Percentiles rank a stretch among this genome's conserved stretches.
phyloP scores from a whole-genome alignment of 768 basidiomycete genomes.

The Suillus weaverae region DNA sequence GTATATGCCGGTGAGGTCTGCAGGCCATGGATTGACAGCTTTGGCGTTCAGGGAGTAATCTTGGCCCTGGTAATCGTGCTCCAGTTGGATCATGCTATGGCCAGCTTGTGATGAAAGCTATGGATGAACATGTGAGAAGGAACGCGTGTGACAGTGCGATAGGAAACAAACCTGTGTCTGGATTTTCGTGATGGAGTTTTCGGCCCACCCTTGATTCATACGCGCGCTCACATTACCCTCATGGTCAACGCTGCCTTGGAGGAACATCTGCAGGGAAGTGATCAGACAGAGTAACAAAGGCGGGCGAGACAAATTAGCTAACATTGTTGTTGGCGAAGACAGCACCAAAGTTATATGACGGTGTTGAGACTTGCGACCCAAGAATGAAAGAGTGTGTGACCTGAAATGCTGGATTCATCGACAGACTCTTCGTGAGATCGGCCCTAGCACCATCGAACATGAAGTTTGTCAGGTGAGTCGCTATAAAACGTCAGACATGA shows the following conservation, averaged over 20 bases:
- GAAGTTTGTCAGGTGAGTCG: slow-evolving; percentile 89
- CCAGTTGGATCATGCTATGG: slow-evolving; percentile 90
- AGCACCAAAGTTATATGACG: slow-evolving; percentile 94
- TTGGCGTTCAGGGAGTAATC: slow-evolving; percentile 88
- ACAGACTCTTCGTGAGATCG: slow-evolving; percentile 91
- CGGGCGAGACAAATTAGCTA: slow-evolving; percentile 13
- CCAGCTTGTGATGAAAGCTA: slow-evolving; percentile 76
- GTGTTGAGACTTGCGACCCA: slow-evolving; percentile 79
- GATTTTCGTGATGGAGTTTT: slow-evolving; percentile 75
- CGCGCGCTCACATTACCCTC: slow-evolving; percentile 89
- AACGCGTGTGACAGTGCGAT: neutral
- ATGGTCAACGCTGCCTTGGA: slow-evolving; percentile 94
- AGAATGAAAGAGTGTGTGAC: slow-evolving; percentile 94
- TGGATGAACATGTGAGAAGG: slow-evolving; percentile 17
- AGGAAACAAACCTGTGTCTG: slow-evolving; percentile 72
- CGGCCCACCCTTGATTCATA: slow-evolving; percentile 86
- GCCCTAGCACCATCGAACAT: slow-evolving; percentile 97
- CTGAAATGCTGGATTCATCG: slow-evolving; percentile 95
- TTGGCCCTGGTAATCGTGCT: slow-evolving; percentile 89
- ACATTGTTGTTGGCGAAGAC: slow-evolving; percentile 87
- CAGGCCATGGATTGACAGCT: slow-evolving; percentile 86
- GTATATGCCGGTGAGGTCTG: slow-evolving; percentile 89
- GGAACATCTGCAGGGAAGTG: slow-evolving; percentile 61
- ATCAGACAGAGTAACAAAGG: slow-evolving; percentile 27
- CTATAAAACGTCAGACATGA: slow-evolving; percentile 40